Conservation (phyloP, 805 yeast species). For the Metschnikowia drakensbergensis region DNA sequence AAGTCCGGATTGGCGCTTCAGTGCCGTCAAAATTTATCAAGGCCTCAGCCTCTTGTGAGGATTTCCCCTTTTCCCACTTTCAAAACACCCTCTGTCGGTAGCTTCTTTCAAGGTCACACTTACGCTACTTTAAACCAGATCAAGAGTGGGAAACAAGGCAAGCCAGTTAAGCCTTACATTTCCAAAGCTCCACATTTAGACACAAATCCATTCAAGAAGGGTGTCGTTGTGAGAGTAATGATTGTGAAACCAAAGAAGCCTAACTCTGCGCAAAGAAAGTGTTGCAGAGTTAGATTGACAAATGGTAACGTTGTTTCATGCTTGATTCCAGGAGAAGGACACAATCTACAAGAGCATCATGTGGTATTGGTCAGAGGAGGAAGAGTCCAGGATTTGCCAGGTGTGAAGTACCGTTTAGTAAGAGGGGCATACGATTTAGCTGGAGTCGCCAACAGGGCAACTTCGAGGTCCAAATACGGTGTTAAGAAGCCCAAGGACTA, state of each 20-base stretch:
- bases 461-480: slow-evolving; percentile 91
- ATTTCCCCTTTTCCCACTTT: slow-evolving; percentile 13
- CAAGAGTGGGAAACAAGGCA: slow-evolving; percentile 56
- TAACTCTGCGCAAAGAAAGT: slow-evolving; percentile 96
- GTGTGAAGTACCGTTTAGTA: slow-evolving; percentile 90
- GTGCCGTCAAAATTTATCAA: slow-evolving; percentile 2
- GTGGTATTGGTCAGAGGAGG: slow-evolving; percentile 98
- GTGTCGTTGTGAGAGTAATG: slow-evolving; percentile 92
- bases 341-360: slow-evolving; percentile 96
- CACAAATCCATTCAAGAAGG: slow-evolving; percentile 81
- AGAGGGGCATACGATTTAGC: slow-evolving; percentile 92
- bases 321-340: slow-evolving; percentile 98
- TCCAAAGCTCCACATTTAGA: slow-evolving; percentile 78
- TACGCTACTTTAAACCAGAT: slow-evolving; percentile 76
- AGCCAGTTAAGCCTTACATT: slow-evolving; percentile 47
- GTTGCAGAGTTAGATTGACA: slow-evolving; percentile 87
- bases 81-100: slow-evolving; percentile 14
- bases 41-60: slow-evolving; percentile 5
- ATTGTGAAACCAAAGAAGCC: slow-evolving; percentile 97
- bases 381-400: slow-evolving; percentile 95
- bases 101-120: slow-evolving; percentile 36
- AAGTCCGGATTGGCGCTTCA: slow-evolving; percentile 9
- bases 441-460: slow-evolving; percentile 89
- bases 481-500: slow-evolving; percentile 67
- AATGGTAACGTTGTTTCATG: slow-evolving; percentile 89